phyloP scores from a whole-genome alignment of 176 grass and related monocot species.

The Cymbopogon citratus region DNA sequence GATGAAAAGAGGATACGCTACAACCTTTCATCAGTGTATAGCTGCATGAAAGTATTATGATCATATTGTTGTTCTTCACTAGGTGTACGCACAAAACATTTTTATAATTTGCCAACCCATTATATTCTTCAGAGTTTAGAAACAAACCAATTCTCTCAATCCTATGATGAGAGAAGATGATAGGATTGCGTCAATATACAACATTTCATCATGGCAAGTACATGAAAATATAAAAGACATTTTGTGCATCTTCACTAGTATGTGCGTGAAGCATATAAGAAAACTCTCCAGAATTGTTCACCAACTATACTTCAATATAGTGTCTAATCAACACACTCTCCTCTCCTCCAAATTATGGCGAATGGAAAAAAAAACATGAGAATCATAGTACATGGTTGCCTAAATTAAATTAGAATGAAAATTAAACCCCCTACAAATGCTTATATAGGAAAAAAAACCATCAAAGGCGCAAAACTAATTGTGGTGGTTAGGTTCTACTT shows the following conservation, averaged over 20 bases:
- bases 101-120: too few relatives aligned
- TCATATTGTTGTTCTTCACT: too few relatives aligned
- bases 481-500: not conserved
- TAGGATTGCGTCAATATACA: not conserved
- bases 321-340: not conserved
- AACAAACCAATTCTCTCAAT: not conserved
- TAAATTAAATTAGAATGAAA: not conserved
- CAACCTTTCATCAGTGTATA: not conserved
- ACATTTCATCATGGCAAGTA: not conserved
- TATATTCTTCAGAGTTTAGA: not conserved
- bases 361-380: not conserved
- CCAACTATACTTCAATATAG: not conserved
- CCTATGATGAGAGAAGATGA: not conserved
- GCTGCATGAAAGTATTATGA: too few relatives aligned
- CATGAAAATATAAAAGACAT: not conserved
- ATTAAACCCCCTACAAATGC: not conserved
- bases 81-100: too few relatives aligned
- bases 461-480: not conserved
- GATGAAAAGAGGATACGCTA: too few relatives aligned
- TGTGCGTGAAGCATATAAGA: not conserved
- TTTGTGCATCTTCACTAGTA: not conserved
- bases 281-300: not conserved
- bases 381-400: not conserved
- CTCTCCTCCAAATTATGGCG: not conserved
- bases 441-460: not conserved